A percentile compares a stretch with the other conserved stretches of the same genome.
phyloP scores from a whole-genome alignment of 2,329 filamentous ascomycete genomes.

The Gremmenia infestans region DNA sequence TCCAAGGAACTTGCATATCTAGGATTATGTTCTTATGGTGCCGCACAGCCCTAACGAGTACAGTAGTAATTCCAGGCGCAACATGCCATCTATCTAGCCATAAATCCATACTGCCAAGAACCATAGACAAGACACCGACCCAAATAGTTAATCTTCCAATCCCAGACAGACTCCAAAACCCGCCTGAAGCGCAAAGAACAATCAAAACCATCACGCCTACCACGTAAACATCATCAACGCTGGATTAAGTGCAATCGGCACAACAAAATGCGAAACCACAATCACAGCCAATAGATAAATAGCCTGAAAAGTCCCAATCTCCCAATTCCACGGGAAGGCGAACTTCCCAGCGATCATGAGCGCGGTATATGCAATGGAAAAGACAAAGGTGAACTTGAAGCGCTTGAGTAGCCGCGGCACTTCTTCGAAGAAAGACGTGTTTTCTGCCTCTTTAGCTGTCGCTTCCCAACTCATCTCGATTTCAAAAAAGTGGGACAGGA shows the following conservation, averaged over 20 bases:
- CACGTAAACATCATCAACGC: constrained; percentile 60
- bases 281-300: constrained; percentile 53
- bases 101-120: not conserved
- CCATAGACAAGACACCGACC: too few species aligned
- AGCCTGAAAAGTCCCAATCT: constrained; percentile 44
- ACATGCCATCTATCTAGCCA: not conserved
- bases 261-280: constrained; percentile 49
- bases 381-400: constrained; percentile 51
- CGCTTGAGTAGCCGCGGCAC: constrained; percentile 45
- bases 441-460: constrained; percentile 72
- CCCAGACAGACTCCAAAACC: too few species aligned
- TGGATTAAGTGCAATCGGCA: constrained; percentile 57
- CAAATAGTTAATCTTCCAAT: too few species aligned
- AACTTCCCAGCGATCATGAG: constrained; percentile 45
- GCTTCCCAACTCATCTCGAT: constrained; percentile 81
- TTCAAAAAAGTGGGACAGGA: constrained; percentile 76
- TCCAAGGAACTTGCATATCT: too few species aligned
- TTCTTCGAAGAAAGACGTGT: constrained; percentile 13
- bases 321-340: constrained; percentile 23
- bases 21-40: too few species aligned
- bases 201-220: constrained; percentile 27
- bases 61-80: not conserved
- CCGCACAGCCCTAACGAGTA: too few species aligned
- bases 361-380: constrained; percentile 41
- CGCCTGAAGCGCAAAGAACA: not conserved